A percentile compares a stretch with the other conserved stretches of the same genome.
Evolutionary conservation across 1,284 basidiomycete species (phyloP).

Genomic region (Cutaneotrichosporon sp.): DNA sequence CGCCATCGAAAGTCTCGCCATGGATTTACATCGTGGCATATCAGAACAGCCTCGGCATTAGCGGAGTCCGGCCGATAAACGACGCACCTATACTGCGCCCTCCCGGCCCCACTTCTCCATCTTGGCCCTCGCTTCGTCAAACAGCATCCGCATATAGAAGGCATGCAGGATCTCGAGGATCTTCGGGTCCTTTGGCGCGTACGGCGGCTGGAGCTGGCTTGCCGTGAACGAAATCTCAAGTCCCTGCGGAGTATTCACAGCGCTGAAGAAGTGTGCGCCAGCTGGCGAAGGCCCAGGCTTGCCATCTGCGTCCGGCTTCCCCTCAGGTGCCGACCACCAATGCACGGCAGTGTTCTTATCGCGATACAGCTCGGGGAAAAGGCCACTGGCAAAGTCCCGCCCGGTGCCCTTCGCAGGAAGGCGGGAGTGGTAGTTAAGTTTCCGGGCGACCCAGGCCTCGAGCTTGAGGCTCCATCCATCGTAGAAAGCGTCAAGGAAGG

Average conservation of each 20-base stretch:
- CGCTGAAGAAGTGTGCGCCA: background rate
- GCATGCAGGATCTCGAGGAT: background rate
- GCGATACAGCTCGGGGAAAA: background rate
- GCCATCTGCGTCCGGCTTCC: background rate
- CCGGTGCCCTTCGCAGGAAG: background rate
- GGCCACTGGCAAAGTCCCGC: background rate
- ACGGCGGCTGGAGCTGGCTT: background rate
- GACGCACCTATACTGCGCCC: background rate
- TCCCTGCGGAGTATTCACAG: background rate
- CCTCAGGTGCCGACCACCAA: background rate
- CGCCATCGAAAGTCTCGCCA: no score
- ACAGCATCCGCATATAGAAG: background rate
- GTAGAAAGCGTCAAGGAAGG: slow-evolving; percentile 1
- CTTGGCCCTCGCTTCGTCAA: background rate
- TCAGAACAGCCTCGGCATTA: no score
- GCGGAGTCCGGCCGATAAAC: no score
- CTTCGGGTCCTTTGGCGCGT: background rate
- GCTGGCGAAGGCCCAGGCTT: background rate
- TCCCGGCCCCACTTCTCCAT: background rate
- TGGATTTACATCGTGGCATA: no score
- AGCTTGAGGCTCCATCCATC: background rate
- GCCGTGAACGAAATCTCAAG: background rate
- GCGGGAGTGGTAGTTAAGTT: background rate
- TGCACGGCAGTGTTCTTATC: background rate
- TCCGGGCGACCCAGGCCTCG: background rate